A percentile compares a stretch with the other conserved stretches of the same genome.
Evolutionary conservation across 495 filamentous ascomycete species (phyloP).

Genomic region (Neurospora sp.): DNA sequence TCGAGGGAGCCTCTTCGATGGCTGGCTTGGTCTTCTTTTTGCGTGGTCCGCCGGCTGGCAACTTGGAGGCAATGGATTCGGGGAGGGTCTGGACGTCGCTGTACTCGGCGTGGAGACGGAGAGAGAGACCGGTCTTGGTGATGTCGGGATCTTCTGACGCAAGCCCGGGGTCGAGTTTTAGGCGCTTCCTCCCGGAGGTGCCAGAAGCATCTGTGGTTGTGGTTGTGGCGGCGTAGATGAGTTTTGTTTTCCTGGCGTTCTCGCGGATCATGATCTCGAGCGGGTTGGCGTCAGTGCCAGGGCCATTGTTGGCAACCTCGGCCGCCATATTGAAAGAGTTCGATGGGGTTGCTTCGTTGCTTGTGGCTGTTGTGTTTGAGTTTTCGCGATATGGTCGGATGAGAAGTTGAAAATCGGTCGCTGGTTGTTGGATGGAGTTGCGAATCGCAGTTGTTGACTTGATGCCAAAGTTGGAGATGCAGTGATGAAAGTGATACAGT

Average conservation of each 20-base stretch:
- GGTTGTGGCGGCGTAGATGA: conserved; percentile 26
- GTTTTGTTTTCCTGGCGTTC: conserved; percentile 32
- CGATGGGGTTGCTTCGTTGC: not conserved
- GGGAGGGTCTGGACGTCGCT: conserved; percentile 71
- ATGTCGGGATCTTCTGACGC: conserved; percentile 28
- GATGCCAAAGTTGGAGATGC: not conserved
- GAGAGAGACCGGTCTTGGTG: conserved; percentile 31
- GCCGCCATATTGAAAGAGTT: conserved; percentile 10
- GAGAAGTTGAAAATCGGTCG: not conserved
- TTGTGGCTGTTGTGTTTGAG: not conserved
- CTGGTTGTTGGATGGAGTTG: not conserved
- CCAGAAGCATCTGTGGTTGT: conserved; percentile 3
- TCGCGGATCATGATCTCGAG: conserved; percentile 29
- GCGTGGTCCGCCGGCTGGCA: conserved; percentile 46
- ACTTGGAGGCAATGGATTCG: conserved; percentile 75
- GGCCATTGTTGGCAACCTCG: conserved; percentile 14
- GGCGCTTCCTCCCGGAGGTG: conserved; percentile 27
- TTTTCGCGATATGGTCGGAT: not conserved
- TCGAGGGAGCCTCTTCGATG: conserved; percentile 30
- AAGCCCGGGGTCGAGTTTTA: conserved; percentile 29
- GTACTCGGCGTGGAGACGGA: conserved; percentile 59
- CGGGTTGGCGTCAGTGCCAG: conserved; percentile 14
- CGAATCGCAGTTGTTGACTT: not conserved
- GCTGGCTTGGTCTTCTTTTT: conserved; percentile 23
- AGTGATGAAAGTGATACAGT: not conserved